phyloP scores from a whole-genome alignment of 306 rosid genomes.

The Gillenia trifoliata region DNA sequence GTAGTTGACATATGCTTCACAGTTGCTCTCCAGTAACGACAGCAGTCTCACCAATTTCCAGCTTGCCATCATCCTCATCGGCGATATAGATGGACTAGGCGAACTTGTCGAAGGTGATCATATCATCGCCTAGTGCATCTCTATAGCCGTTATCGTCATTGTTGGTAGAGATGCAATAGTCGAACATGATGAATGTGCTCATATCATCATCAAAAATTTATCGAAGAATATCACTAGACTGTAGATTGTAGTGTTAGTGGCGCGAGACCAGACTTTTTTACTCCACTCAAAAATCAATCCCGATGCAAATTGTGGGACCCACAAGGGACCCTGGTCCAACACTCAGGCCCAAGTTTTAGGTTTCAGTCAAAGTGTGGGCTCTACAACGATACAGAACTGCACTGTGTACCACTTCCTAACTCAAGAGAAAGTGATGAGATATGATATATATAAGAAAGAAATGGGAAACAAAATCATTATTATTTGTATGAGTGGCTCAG shows the following conservation, averaged over 20 bases:
- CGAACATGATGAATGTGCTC: too few species aligned
- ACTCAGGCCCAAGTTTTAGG: not conserved
- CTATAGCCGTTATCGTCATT: too few species aligned
- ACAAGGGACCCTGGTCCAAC: not conserved
- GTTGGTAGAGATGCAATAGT: not conserved
- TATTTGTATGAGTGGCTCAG: not conserved
- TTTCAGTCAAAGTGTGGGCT: not conserved
- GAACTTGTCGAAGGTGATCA: not conserved
- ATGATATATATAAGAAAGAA: not conserved
- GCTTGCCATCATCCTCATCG: not conserved
- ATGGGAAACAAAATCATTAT: slow-evolving; percentile 9
- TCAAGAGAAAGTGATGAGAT: not conserved
- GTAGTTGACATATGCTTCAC: rapidly evolving
- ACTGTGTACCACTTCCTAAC: not conserved
- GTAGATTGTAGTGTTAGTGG: too few species aligned
- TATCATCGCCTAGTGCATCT: not conserved
- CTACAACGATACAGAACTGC: not conserved
- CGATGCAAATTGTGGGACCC: not conserved
- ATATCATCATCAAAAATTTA: too few species aligned
- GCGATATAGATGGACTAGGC: not conserved
- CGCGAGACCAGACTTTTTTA: rapidly evolving
- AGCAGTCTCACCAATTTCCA: not conserved
- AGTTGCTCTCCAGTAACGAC: not conserved
- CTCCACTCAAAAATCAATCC: not conserved
- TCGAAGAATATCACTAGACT: too few species aligned